Evolutionary conservation across 169 alveolate genomes (phyloP), one percentile per base, ranked within the genome.

Genomic region (Babesia sp.): DNA sequence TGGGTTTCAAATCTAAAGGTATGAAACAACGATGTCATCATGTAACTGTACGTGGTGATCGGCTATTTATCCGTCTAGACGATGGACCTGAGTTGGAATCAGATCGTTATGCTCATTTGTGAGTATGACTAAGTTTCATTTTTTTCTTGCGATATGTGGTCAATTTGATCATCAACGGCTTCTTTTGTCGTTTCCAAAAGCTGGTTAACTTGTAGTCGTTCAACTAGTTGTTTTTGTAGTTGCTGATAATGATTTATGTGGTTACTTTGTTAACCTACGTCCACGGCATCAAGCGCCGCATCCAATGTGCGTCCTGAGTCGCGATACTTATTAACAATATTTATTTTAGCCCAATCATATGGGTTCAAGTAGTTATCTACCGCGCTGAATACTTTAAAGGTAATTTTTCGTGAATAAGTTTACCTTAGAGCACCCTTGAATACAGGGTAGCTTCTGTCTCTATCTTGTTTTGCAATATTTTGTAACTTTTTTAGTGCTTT

Each of bases 1-100:
- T 72, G 5, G 89, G 73, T 3, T 81, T 63, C 80, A 68, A 69
- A 41, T 81, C 89, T 61, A 71, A 81, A 85, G 89, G 89, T 33
- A 6, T 18, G 28, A 60, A 33, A 34, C 89, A 81, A 64, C 44
- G 89, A 18, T 55, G 75, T 36, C 89, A 81, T 42, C n/a, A 31
- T 4, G 55, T 54, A 20, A 42, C 22, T 57, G 80, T 81, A 20
- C 42, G 24, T n/a, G 60, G 63, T 26, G 81, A 55, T 36, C 42
- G 63, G 7, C 60, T 81, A 29, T 44, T 60, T 33, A 53, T 81
- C 37, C 34, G 41, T 58, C 4, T 81, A 28, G 51, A n/a, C 5
- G 39, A 20, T 14, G 44, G 56, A 14, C 74, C 26, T 0, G 73
- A 31, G 39, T 39, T 81, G 42, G 71, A 63, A 2, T 81, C 89